Percentiles rank a stretch among this genome's conserved stretches.
Evolutionary conservation across 495 filamentous ascomycete species (phyloP).

Genomic region (Podospora bellae-mahoneyi): DNA sequence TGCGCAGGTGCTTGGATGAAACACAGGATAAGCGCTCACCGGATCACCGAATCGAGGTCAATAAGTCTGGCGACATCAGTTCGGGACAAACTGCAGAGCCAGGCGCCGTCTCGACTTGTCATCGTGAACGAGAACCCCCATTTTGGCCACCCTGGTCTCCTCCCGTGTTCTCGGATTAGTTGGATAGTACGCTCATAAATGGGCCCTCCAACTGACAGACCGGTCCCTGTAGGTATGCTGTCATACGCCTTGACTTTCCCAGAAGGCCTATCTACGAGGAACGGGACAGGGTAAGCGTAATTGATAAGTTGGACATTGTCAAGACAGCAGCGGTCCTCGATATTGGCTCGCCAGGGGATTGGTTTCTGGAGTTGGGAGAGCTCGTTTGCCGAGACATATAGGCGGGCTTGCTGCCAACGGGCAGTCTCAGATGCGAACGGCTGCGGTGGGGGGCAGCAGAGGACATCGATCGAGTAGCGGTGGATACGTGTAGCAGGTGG

Average conservation of each 20-base stretch:
- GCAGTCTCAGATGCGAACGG: neutral
- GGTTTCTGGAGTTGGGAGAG: neutral
- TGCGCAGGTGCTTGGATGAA: no score
- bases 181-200: neutral
- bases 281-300: neutral
- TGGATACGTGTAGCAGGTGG: no score
- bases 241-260: neutral
- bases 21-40: no score
- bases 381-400: neutral
- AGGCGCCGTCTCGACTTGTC: no score
- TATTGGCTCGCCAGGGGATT: neutral
- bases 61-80: no score
- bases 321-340: neutral
- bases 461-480: no score
- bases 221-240: neutral
- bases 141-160: neutral
- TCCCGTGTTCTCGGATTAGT: neutral
- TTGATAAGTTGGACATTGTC: neutral
- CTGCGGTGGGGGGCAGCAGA: no score
- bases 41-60: no score
- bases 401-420: neutral
- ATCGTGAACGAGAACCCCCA: neutral
- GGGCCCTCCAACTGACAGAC: neutral
- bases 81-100: no score
- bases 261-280: neutral